These are phyloP conservation scores for Rubia balearica DNA, from an alignment of 305 asterid genomes.

Conservation along the genomic window DNA sequence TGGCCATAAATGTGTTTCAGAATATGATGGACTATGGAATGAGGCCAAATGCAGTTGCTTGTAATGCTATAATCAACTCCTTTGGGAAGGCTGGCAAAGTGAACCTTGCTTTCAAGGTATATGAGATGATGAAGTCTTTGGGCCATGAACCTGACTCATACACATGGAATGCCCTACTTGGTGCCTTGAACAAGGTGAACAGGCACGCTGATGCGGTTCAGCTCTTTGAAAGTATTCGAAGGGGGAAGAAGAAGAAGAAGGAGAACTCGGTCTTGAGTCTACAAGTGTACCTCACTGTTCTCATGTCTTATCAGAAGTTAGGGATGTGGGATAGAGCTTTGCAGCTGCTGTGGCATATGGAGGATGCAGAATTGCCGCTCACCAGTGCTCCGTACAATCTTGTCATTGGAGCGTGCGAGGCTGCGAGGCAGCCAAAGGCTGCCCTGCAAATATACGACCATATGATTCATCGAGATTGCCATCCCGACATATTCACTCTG, in stretches of 20 bases:
- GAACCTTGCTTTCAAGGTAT: conserved; percentile 61
- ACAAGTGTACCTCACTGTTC: conserved; percentile 59
- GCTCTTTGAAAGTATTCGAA: conserved; percentile 55
- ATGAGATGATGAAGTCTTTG: conserved; percentile 45
- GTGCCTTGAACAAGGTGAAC: conserved; percentile 63
- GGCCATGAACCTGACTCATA: conserved; percentile 71
- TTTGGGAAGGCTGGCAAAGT: conserved; percentile 68
- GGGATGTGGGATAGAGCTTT: conserved; percentile 74
- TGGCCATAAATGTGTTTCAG: conserved; percentile 47
- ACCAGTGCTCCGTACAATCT: conserved; percentile 67
- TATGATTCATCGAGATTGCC: conserved; percentile 48
- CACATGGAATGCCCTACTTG: conserved; percentile 81
- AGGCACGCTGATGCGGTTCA: conserved; percentile 52
- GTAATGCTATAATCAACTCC: conserved; percentile 66
- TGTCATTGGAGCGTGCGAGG: conserved; percentile 91
- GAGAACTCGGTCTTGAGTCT: conserved; percentile 33
- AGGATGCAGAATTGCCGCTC: conserved; percentile 44
- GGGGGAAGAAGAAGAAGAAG: conserved; percentile 14
- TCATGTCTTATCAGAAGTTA: conserved; percentile 73
- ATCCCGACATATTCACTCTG: conserved; percentile 69
- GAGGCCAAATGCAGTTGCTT: conserved; percentile 59
- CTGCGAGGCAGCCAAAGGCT: conserved; percentile 60
- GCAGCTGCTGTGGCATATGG: conserved; percentile 80
- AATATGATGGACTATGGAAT: conserved; percentile 41
- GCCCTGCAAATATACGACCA: conserved; percentile 72